Conservation (phyloP, 176 grass and related monocot species). For the Carex littledalei region DNA sequence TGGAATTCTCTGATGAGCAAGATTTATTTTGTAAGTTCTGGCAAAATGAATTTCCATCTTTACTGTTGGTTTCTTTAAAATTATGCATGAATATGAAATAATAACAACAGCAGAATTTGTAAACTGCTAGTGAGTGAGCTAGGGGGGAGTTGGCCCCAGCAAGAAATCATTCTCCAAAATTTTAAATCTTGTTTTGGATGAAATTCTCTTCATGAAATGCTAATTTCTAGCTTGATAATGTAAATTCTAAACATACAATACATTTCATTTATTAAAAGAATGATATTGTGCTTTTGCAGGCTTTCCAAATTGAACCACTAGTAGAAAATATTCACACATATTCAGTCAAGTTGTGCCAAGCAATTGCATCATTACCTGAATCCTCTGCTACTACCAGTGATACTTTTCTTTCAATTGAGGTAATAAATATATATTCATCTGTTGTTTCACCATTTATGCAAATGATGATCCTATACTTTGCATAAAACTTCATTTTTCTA, state of each 20-base stretch:
- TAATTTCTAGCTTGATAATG: background rate
- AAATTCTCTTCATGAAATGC: background rate
- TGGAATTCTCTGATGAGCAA: conserved; percentile 89
- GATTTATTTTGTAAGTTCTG: conserved; percentile 71
- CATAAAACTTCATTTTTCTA: background rate
- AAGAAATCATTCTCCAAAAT: background rate
- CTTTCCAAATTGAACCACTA: conserved; percentile 63
- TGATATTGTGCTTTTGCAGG: conserved; percentile 44
- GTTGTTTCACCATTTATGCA: background rate
- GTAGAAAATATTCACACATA: conserved; percentile 66
- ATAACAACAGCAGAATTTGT: background rate
- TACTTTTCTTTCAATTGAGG: conserved; percentile 68
- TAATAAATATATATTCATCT: conserved; percentile 29
- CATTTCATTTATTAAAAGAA: conserved; percentile 27
- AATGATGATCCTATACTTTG: background rate
- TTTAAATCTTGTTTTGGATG: background rate
- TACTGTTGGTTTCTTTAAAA: background rate
- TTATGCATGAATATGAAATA: background rate
- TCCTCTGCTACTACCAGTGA: conserved; percentile 29
- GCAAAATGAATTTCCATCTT: background rate
- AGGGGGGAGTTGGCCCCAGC: background rate
- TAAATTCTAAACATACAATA: background rate
- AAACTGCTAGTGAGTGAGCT: background rate
- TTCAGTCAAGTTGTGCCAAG: conserved; percentile 59
- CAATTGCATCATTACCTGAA: conserved; percentile 49